These are phyloP conservation scores for Gnaphalium uliginosum DNA, from an alignment of 129 eudicot genomes.

Conservation along the genomic window DNA sequence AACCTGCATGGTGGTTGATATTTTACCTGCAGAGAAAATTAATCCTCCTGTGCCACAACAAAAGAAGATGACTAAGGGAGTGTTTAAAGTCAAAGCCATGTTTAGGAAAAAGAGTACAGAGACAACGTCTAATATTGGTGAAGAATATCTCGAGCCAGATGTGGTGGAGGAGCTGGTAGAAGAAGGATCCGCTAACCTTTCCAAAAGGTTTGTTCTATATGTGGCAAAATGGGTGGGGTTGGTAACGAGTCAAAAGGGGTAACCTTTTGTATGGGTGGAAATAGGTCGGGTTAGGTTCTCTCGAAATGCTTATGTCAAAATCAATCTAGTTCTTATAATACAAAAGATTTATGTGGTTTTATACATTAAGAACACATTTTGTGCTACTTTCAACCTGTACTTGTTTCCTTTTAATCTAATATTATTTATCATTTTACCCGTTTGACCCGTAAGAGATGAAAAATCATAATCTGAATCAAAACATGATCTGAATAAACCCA, in stretches of 20 bases:
- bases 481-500: background rate
- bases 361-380: background rate
- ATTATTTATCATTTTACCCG: background rate
- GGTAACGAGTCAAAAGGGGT: background rate
- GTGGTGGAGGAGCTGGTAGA: slow-evolving; percentile 88
- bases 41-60: slow-evolving; percentile 67
- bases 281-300: background rate
- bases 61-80: slow-evolving; percentile 74
- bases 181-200: slow-evolving; percentile 93
- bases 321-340: no score
- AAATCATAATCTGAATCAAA: background rate
- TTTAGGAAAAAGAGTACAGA: slow-evolving; percentile 69
- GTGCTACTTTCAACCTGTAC: background rate
- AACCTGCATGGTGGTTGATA: slow-evolving; percentile 92
- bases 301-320: no score
- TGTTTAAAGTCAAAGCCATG: slow-evolving; percentile 67
- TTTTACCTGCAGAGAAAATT: slow-evolving; percentile 68
- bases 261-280: background rate
- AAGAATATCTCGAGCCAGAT: slow-evolving; percentile 66
- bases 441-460: background rate
- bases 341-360: no score
- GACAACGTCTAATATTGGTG: slow-evolving; percentile 52
- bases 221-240: background rate
- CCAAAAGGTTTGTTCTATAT: slow-evolving; percentile 48
- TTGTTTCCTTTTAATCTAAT: background rate